Conservation (phyloP, 192 early-diverging fungal genomes). For the Obelidium mucronatum region DNA sequence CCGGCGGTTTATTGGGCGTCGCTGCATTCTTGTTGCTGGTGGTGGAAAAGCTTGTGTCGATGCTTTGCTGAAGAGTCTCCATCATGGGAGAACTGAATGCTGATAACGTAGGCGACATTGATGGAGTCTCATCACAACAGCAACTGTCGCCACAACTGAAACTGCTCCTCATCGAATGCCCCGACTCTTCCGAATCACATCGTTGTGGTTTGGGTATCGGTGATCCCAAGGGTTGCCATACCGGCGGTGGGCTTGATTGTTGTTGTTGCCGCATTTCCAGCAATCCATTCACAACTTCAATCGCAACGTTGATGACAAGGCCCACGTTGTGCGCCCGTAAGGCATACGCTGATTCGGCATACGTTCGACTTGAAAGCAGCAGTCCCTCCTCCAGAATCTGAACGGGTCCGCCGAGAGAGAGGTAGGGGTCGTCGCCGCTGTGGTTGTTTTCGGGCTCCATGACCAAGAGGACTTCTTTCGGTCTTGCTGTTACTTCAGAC, state of each 20-base stretch:
- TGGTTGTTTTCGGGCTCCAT: too few species aligned
- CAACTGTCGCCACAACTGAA: background rate
- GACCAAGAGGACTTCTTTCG: too few species aligned
- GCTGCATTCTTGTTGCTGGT: background rate
- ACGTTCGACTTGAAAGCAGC: conserved; percentile 71
- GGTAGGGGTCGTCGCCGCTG: conserved; percentile 23
- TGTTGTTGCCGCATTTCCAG: too few species aligned
- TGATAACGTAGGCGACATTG: background rate
- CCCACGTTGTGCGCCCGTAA: conserved; percentile 61
- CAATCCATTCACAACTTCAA: conserved; percentile 69
- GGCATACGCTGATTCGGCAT: conserved; percentile 51
- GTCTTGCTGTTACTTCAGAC: too few species aligned
- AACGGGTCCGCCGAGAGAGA: conserved; percentile 54
- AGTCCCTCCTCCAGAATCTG: conserved; percentile 71
- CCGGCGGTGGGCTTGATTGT: background rate
- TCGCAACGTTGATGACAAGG: conserved; percentile 79
- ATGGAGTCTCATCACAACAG: background rate
- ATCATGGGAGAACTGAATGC: background rate
- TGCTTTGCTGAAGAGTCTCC: background rate
- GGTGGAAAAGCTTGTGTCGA: background rate
- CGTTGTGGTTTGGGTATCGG: too few species aligned
- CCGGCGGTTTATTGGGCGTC: background rate
- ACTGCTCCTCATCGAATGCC: background rate
- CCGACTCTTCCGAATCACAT: background rate
- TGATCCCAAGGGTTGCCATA: background rate